phyloP scores from a whole-genome alignment of 257 asterid genomes.

The Gardenia jasminoides region DNA sequence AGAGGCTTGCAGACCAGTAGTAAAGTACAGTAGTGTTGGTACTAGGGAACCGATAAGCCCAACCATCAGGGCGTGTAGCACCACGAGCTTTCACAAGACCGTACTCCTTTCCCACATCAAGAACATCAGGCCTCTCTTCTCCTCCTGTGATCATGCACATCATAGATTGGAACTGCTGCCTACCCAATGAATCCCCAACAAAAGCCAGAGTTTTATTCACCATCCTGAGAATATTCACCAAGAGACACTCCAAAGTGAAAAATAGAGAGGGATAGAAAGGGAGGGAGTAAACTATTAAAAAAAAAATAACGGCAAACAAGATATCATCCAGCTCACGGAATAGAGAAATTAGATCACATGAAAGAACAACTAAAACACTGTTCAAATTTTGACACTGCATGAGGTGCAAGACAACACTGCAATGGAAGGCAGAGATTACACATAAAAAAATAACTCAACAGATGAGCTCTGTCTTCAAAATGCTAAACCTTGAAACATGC shows the following conservation, averaged over 20 bases:
- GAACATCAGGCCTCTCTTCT: slow-evolving; percentile 71
- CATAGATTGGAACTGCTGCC: slow-evolving; percentile 92
- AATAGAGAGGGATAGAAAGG: background rate
- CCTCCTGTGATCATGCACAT: slow-evolving; percentile 96
- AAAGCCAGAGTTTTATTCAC: slow-evolving; percentile 77
- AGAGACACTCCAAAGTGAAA: slow-evolving; percentile 8
- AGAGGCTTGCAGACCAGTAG: slow-evolving; percentile 96
- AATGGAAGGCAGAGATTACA: background rate
- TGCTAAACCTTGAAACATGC: background rate
- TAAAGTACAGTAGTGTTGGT: slow-evolving; percentile 85
- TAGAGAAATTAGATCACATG: background rate
- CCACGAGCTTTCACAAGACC: slow-evolving; percentile 87
- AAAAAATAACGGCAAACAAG: too few relatives aligned
- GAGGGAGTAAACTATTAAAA: background rate
- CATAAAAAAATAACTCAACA: background rate
- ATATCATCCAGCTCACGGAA: background rate
- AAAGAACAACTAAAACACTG: background rate
- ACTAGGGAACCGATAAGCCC: slow-evolving; percentile 81
- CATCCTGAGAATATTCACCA: slow-evolving; percentile 56
- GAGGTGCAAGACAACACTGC: background rate
- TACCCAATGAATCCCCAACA: slow-evolving; percentile 88
- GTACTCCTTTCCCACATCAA: slow-evolving; percentile 66
- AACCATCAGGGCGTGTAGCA: slow-evolving; percentile 85
- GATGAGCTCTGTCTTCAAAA: background rate
- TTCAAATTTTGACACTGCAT: background rate